Evolutionary conservation across 768 basidiomycete species (phyloP).

Genomic region (Lyophyllum atratum): DNA sequence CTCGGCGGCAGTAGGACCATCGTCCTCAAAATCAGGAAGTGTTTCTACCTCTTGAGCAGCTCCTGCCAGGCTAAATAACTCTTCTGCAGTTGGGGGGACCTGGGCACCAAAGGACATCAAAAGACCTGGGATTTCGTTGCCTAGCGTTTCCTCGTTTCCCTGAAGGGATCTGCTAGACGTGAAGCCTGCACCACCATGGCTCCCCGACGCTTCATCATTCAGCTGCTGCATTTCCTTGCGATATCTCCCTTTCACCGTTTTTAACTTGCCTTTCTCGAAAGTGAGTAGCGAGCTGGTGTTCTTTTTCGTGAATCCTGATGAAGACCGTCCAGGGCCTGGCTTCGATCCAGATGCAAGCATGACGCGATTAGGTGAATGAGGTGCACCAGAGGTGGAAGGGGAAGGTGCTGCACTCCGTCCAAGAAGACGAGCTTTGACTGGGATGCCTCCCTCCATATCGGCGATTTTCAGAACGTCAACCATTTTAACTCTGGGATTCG

Average conservation of each 20-base stretch:
- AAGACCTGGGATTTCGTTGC: slow-evolving; percentile 4
- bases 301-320: slow-evolving; percentile 39
- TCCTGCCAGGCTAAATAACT: slow-evolving; percentile 56
- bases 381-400: slow-evolving; percentile 6
- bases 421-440: slow-evolving; percentile 50
- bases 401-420: slow-evolving; percentile 18
- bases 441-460: slow-evolving; percentile 39
- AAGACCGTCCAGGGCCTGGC: slow-evolving; percentile 56
- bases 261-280: slow-evolving; percentile 50
- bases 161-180: slow-evolving; percentile 4
- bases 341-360: slow-evolving; percentile 22
- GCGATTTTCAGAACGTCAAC: slow-evolving; percentile 42
- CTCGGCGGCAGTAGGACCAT: slow-evolving; percentile 7
- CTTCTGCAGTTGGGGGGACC: slow-evolving; percentile 37
- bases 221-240: slow-evolving; percentile 3
- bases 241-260: slow-evolving; percentile 51
- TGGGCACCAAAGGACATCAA: neutral
- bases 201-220: neutral
- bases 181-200: slow-evolving; percentile 2
- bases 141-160: slow-evolving; percentile 18
- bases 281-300: slow-evolving; percentile 56
- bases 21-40: slow-evolving; percentile 61
- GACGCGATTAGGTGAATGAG: neutral
- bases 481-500: slow-evolving; percentile 57
- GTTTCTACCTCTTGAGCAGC: slow-evolving; percentile 35